Evolutionary conservation across 2,329 filamentous ascomycete genomes (phyloP).

Genomic region (Escovopsis sp.): DNA sequence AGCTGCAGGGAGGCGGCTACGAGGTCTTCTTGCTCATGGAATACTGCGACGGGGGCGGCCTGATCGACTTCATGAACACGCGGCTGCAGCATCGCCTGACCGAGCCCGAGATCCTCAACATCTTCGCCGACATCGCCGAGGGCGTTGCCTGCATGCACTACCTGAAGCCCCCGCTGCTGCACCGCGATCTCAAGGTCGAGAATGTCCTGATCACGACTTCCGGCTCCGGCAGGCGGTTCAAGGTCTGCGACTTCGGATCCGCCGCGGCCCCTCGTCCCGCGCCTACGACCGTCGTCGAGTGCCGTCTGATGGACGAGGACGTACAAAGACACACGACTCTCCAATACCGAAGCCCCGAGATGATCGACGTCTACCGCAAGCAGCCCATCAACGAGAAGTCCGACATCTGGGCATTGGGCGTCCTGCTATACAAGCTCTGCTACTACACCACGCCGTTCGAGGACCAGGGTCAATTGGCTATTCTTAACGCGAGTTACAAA

Average conservation of each 20-base stretch:
- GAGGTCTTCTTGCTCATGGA: conserved; percentile 99
- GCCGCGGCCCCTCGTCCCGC: conserved; percentile 71
- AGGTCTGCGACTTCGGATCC: conserved; percentile 96
- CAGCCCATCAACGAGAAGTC: conserved; percentile 97
- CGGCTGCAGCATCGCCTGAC: conserved; percentile 89
- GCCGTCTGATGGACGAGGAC: conserved; percentile 86
- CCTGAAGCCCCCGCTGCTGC: conserved; percentile 79
- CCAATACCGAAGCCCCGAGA: conserved; percentile 94
- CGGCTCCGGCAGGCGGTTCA: conserved; percentile 60
- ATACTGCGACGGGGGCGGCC: conserved; percentile 80
- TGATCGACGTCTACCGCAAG: conserved; percentile 96
- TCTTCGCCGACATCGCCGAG: conserved; percentile 91
- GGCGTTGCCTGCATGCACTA: conserved; percentile 99
- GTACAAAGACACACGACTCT: conserved; percentile 93
- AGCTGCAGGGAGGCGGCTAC: conserved; percentile 82
- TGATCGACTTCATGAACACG: conserved; percentile 99
- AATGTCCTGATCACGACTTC: conserved; percentile 78
- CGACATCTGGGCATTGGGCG: conserved; percentile 93
- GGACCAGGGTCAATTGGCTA: conserved; percentile 92
- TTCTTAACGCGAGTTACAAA: conserved; percentile 87
- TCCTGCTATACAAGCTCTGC: conserved; percentile 92
- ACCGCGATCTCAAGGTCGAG: conserved; percentile 93
- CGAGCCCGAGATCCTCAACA: conserved; percentile 92
- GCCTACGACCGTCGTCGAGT: conserved; percentile 75
- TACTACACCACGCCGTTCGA: conserved; percentile 99